Conservation (phyloP, 805 yeast genomes). For the Saccharomycopsis guyanensis region DNA sequence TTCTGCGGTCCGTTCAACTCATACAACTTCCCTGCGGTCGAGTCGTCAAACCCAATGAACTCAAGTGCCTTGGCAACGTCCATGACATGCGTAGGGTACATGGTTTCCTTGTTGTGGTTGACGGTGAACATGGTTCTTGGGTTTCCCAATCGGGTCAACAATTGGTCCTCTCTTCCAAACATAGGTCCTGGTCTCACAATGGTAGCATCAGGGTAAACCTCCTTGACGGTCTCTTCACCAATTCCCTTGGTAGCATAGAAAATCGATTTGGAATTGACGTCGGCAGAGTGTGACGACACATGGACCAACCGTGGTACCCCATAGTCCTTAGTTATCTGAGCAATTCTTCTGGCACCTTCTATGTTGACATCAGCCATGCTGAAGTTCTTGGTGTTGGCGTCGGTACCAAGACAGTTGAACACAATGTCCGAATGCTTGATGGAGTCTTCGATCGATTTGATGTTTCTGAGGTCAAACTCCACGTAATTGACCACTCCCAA, state of each 20-base stretch:
- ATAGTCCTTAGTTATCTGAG: slow-evolving; percentile 59
- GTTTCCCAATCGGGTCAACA: slow-evolving; percentile 54
- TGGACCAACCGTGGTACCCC: slow-evolving; percentile 71
- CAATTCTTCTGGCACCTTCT: slow-evolving; percentile 71
- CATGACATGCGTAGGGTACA: slow-evolving; percentile 65
- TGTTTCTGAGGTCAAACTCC: slow-evolving; percentile 75
- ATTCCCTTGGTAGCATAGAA: slow-evolving; percentile 73
- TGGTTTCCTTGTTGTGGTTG: slow-evolving; percentile 51
- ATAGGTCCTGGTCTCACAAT: slow-evolving; percentile 81
- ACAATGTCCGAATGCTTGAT: slow-evolving; percentile 80
- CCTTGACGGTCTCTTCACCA: slow-evolving; percentile 66
- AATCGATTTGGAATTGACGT: slow-evolving; percentile 57
- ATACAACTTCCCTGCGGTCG: slow-evolving; percentile 67
- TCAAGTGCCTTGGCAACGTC: slow-evolving; percentile 79
- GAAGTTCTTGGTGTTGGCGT: slow-evolving; percentile 71
- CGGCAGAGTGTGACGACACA: slow-evolving; percentile 73
- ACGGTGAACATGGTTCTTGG: slow-evolving; percentile 57
- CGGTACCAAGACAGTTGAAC: slow-evolving; percentile 70
- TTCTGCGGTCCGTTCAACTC: slow-evolving; percentile 71
- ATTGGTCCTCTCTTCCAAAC: slow-evolving; percentile 67
- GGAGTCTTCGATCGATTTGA: slow-evolving; percentile 65
- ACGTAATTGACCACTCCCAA: slow-evolving; percentile 80
- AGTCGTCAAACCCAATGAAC: slow-evolving; percentile 71
- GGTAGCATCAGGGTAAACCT: slow-evolving; percentile 64
- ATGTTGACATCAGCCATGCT: slow-evolving; percentile 77